These are phyloP conservation scores for Chaetoceros muelleri DNA, from an alignment of 108 stramenopile species.

Conservation along the genomic window DNA sequence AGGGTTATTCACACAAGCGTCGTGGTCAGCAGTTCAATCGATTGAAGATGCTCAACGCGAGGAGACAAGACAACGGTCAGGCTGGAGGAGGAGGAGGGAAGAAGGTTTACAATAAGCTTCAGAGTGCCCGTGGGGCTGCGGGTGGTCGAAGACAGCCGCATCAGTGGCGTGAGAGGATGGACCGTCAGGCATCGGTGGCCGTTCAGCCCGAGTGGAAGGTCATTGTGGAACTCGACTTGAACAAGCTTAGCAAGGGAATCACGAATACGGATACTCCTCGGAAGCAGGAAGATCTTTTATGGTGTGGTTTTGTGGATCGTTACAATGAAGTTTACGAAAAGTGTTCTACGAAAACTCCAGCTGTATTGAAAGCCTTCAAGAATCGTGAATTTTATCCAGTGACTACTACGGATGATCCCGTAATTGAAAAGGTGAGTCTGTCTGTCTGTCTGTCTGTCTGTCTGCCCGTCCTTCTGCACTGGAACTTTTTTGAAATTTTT, in stretches of 20 bases:
- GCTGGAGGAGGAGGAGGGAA: slow-evolving; percentile 11
- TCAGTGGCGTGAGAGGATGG: slow-evolving; percentile 35
- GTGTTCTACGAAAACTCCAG: slow-evolving; percentile 58
- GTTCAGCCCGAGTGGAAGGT: slow-evolving; percentile 81
- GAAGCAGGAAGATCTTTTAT: slow-evolving; percentile 63
- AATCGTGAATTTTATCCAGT: slow-evolving; percentile 92
- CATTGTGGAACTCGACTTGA: slow-evolving; percentile 92
- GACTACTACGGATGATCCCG: slow-evolving; percentile 96
- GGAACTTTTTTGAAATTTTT: too few species aligned
- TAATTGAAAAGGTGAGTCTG: slow-evolving; percentile 65
- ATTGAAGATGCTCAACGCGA: slow-evolving; percentile 63
- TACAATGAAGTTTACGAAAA: slow-evolving; percentile 94
- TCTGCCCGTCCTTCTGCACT: too few species aligned
- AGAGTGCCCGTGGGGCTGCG: slow-evolving; percentile 30
- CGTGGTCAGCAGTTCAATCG: slow-evolving; percentile 44
- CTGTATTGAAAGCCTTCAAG: slow-evolving; percentile 61
- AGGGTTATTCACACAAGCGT: slow-evolving; percentile 4
- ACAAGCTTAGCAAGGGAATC: slow-evolving; percentile 74
- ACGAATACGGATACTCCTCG: slow-evolving; percentile 34
- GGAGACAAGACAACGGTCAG: slow-evolving; percentile 49
- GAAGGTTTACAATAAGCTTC: slow-evolving; percentile 20
- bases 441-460: too few species aligned
- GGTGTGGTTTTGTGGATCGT: slow-evolving; percentile 89
- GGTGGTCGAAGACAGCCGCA: slow-evolving; percentile 30
- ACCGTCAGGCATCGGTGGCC: slow-evolving; percentile 76